phyloP scores from a whole-genome alignment of 2,329 filamentous ascomycete genomes.

The Rhynchosporium graminicola region DNA sequence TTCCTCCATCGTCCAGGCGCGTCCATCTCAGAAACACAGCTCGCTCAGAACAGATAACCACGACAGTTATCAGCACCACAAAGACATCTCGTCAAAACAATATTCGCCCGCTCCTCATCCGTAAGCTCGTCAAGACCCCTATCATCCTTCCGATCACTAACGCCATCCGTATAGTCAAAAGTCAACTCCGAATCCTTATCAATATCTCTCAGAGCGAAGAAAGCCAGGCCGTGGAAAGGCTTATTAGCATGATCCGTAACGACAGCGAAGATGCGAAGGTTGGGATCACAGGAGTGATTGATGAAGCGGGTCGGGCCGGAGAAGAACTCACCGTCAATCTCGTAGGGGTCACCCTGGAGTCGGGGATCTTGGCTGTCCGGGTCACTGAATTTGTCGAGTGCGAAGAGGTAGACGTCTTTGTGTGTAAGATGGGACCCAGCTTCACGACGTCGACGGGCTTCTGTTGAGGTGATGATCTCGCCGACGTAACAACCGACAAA shows the following conservation, averaged over 20 bases:
- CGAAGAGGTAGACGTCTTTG: conserved; percentile 81
- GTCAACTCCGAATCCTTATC: conserved; percentile 68
- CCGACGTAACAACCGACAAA: conserved; percentile 82
- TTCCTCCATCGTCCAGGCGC: no score
- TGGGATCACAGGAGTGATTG: conserved; percentile 80
- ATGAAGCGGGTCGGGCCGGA: conserved; percentile 80
- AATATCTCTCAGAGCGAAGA: conserved; percentile 72
- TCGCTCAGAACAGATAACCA: conserved; percentile 10
- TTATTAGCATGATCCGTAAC: conserved; percentile 76
- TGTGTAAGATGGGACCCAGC: conserved; percentile 55
- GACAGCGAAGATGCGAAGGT: conserved; percentile 76
- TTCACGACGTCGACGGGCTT: conserved; percentile 66
- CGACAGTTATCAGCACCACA: conserved; percentile 17
- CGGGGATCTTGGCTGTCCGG: conserved; percentile 55
- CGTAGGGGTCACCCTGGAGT: conserved; percentile 56
- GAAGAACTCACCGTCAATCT: conserved; percentile 72
- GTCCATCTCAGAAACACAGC: no score
- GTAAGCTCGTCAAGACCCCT: background rate
- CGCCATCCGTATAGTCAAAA: conserved; percentile 76
- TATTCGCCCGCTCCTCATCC: background rate
- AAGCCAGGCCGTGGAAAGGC: conserved; percentile 72
- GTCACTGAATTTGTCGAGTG: conserved; percentile 76
- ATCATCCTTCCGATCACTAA: conserved; percentile 58
- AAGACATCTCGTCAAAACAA: conserved; percentile 4
- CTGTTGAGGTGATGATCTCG: conserved; percentile 62